Percentiles rank a stretch among this genome's conserved stretches.
These are phyloP conservation scores for Boletus sensibilis DNA, from an alignment of 768 basidiomycete genomes.

Conservation along the genomic window DNA sequence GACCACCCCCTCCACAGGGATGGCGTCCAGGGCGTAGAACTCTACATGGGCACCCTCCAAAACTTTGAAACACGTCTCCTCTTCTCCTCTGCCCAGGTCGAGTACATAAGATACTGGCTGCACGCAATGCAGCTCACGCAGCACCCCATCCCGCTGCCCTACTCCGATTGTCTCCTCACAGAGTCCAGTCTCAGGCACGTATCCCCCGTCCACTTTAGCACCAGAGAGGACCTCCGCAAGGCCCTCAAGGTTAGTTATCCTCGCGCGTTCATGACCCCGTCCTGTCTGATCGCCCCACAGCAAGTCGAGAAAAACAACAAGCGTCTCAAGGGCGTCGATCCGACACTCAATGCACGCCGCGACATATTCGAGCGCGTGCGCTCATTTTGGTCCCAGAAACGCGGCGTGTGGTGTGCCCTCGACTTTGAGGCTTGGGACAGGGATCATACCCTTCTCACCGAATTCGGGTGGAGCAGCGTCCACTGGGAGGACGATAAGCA, in stretches of 20 bases:
- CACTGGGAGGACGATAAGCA: constrained; percentile 54
- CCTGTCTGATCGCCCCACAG: constrained; percentile 36
- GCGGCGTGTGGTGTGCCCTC: constrained; percentile 71
- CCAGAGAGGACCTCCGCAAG: constrained; percentile 52
- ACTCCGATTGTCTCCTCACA: constrained; percentile 72
- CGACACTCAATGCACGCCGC: constrained; percentile 54
- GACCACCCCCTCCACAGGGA: constrained; percentile 70
- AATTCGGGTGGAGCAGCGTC: constrained; percentile 74
- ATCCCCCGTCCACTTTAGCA: constrained; percentile 55
- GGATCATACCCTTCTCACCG: constrained; percentile 71
- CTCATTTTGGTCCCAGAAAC: constrained; percentile 57
- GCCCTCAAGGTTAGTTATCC: constrained; percentile 53
- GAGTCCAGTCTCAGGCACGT: constrained; percentile 55
- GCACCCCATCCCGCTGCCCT: constrained; percentile 66
- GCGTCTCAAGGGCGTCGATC: constrained; percentile 63
- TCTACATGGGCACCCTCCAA: constrained; percentile 73
- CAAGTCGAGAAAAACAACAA: constrained; percentile 80
- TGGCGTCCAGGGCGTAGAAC: constrained; percentile 63
- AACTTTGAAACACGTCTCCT: constrained; percentile 77
- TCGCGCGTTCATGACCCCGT: neutral
- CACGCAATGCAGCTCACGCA: constrained; percentile 69
- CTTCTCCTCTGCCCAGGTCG: constrained; percentile 81
- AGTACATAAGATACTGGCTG: constrained; percentile 84
- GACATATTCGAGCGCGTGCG: constrained; percentile 68
- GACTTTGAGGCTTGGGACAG: constrained; percentile 86